Percentiles rank a stretch among this genome's conserved stretches.
These are phyloP conservation scores for Polygonum maritimum DNA, from an alignment of 148 eudicot genomes.

Conservation along the genomic window DNA sequence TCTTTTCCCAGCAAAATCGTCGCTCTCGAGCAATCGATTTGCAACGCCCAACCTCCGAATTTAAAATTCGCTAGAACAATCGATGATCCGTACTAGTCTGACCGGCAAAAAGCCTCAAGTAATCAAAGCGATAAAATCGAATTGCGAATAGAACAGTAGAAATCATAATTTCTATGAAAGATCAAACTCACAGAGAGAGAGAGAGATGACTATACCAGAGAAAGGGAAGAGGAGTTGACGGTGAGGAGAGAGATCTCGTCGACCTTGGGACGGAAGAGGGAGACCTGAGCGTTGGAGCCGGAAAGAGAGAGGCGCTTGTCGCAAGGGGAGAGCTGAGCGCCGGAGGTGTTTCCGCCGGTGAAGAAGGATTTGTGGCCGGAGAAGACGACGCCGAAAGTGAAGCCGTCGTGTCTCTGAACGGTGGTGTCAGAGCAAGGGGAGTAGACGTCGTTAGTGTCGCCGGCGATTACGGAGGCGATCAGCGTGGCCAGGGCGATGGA, in stretches of 20 bases:
- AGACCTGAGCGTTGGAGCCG: slow-evolving; percentile 31
- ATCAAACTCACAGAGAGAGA: neutral
- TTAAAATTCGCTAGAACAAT: neutral
- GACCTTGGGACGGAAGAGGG: slow-evolving; percentile 67
- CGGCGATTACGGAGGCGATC: slow-evolving; percentile 5
- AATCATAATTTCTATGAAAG: slow-evolving; percentile 4
- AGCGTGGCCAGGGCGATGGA: slow-evolving; percentile 9
- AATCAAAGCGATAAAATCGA: neutral
- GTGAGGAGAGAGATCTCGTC: slow-evolving; percentile 79
- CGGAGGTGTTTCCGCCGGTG: slow-evolving; percentile 18
- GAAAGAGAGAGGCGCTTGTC: slow-evolving; percentile 48
- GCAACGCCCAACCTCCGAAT: neutral
- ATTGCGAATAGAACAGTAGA: neutral
- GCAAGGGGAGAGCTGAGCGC: slow-evolving; percentile 52
- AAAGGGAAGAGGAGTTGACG: slow-evolving; percentile 38
- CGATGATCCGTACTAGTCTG: neutral
- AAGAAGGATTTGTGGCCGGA: slow-evolving; percentile 29
- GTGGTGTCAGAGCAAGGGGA: slow-evolving; percentile 52
- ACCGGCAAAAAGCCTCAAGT: neutral
- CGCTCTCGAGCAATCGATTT: neutral
- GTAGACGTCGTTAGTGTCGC: slow-evolving; percentile 40
- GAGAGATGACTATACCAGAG: slow-evolving; percentile 32
- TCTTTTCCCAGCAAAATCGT: neutral
- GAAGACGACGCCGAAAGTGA: slow-evolving; percentile 55
- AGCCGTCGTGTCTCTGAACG: slow-evolving; percentile 46